Evolutionary conservation across 768 basidiomycete species (phyloP), one percentile per base, ranked within the genome.

Genomic region (Cyclocybe aegerita): DNA sequence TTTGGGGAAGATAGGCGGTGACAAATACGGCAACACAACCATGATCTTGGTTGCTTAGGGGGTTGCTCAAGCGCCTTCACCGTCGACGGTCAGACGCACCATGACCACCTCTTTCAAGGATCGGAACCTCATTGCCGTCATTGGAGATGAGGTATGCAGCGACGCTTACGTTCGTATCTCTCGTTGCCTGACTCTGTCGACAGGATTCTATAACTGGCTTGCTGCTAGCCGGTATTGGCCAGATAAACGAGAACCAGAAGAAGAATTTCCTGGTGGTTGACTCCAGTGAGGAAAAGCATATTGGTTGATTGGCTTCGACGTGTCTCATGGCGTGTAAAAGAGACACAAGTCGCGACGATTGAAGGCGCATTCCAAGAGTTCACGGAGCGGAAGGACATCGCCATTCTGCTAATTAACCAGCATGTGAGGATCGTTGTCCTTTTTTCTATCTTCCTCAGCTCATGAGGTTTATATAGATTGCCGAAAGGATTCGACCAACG

Each of bases 211-310:
- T 98, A 54, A 98, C 97, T 0, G 97, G 97, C 37, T 79, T 98
- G 11, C 80, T 99, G 37, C 79, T 99, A 42, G 97, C 97, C 5
- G 97, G 97, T 33, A 82, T 98, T 40, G 97, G 97, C 0, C 90
- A 99, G 68, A 78, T 98, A 55, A 86, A 88, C 59, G 84, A 89
- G 51, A 80, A 88, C 39, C 91, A 93, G 74, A 91, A 89, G 79
- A 97, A 97, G 87, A 99, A 98, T 74, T 98, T 99, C 68, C 76
- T 98, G 40, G 84, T 98, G 31, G 97, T 98, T 35, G 96, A 98
- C 60, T 65, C 86, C 8, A 99, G 97, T 98, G 63, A 55, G 88
- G 74, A n/a, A 45, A 5, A 15, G 4, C 16, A 32, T 32, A 15
- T 5, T 40, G n/a, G 37, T 12, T 9, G n/a, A 7, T 23, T 8